Evolutionary conservation across 2,329 filamentous ascomycete genomes (phyloP), one percentile per base, ranked within the genome.

Genomic region (Beauveria medogensis): DNA sequence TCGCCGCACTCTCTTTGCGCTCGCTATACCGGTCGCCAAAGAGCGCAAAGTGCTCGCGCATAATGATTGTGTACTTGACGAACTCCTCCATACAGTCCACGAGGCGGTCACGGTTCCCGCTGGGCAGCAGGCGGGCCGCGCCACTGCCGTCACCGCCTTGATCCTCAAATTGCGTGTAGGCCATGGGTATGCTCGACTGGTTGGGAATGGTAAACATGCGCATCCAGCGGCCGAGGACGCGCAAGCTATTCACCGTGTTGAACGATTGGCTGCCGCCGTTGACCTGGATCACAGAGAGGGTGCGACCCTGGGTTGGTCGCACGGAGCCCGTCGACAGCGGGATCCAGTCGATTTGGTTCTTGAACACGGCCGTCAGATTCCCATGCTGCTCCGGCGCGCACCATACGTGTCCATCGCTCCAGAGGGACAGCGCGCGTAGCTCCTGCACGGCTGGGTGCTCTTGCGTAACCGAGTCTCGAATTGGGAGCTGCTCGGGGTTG

Each of bases 331-430:
- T 81, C 2, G 75, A 79, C 0, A 89, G 74, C 0, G 85, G 85
- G 44, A 88, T 85, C 86, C 86, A 88, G 69, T 89, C 86, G 53
- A 88, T 88, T 64, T 88, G 85, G 64, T 86, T 86, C 64, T 88
- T 88, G 76, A 88, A 88, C 0, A 88, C 81, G 4, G 79, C 83
- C 0, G 85, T 87, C 46, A 88, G 65, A 64, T 84, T 87, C 0
- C 86, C 86, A 64, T 89, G 85, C 71, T 88, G 85, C 67, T 89
- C 86, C 0, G 85, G 85, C 9, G 80, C 83, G 10, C 85, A 73
- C 86, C 85, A 88, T 18, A 88, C 66, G 66, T 88, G 86, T 0
- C 84, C 86, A 66, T 89, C 84, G 59, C 82, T 86, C 86, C 85
- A 89, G 12, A 70, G 73, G 64, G 81, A 85, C 1, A 89, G 75